Conservation (phyloP, 345 rosid genomes). For the Eucalyptus sideroxylon region DNA sequence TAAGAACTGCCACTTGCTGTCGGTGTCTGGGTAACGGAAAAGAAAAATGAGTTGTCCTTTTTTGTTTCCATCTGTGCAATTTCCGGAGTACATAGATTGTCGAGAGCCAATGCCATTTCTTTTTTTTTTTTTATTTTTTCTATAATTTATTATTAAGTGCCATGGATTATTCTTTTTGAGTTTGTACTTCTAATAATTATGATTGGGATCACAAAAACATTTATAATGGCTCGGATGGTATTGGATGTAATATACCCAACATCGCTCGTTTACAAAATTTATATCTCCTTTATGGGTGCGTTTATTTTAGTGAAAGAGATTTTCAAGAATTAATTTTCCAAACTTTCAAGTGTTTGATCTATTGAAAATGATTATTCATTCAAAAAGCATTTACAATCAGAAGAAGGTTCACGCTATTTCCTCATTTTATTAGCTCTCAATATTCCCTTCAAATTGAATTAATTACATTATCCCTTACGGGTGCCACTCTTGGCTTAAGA, state of each 20-base stretch:
- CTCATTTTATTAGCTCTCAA: no score
- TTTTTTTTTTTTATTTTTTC: neutral
- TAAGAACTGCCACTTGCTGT: neutral
- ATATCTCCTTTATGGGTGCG: neutral
- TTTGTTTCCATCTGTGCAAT: neutral
- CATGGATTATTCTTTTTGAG: neutral
- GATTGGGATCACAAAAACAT: neutral
- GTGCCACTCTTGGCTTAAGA: no score
- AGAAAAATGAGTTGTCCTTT: neutral
- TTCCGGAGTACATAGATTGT: neutral
- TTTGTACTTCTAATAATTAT: neutral
- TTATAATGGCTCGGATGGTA: neutral
- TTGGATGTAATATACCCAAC: neutral
- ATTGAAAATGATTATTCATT: neutral
- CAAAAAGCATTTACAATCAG: rapidly evolving
- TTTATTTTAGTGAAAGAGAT: neutral
- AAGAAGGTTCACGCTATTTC: neutral
- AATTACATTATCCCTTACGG: rapidly evolving
- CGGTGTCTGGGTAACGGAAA: neutral
- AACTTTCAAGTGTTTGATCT: rapidly evolving
- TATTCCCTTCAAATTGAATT: no score
- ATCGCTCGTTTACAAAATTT: neutral
- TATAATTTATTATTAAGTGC: neutral
- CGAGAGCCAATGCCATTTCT: neutral
- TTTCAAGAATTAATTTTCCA: rapidly evolving